Percentiles rank a stretch among this genome's conserved stretches.
phyloP scores from a whole-genome alignment of 495 filamentous ascomycete species.

The Chaetomium tenue region DNA sequence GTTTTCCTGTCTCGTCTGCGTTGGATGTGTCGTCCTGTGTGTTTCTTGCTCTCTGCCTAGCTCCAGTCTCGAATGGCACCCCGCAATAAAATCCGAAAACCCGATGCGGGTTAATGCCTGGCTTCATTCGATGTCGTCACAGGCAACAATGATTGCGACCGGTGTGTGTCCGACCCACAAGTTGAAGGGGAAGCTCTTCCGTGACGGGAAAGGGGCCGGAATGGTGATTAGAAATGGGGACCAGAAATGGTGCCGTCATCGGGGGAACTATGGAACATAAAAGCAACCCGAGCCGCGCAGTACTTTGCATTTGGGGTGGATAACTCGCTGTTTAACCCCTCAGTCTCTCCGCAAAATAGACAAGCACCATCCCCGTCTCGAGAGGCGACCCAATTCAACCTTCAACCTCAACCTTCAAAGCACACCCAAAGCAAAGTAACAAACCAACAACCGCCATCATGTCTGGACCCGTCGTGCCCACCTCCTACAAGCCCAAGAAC shows the following conservation, averaged over 20 bases:
- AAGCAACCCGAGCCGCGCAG: neutral
- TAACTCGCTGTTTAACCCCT: too few species aligned
- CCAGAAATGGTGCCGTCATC: too few species aligned
- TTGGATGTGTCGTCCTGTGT: too few species aligned
- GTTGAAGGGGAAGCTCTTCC: slow-evolving; percentile 17
- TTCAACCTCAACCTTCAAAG: neutral
- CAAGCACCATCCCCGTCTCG: neutral
- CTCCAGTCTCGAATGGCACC: neutral
- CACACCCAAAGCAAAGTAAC: slow-evolving; percentile 17
- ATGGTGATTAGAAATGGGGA: too few species aligned
- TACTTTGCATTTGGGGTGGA: too few species aligned
- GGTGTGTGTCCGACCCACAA: slow-evolving; percentile 13
- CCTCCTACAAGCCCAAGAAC: slow-evolving; percentile 49
- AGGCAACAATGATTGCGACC: slow-evolving; percentile 23
- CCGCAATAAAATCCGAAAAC: slow-evolving; percentile 15
- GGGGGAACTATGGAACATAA: too few species aligned
- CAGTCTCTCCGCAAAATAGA: too few species aligned
- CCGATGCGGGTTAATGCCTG: slow-evolving; percentile 12
- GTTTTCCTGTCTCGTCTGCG: too few species aligned
- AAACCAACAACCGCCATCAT: slow-evolving; percentile 18
- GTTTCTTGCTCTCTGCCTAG: neutral
- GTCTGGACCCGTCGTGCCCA: slow-evolving; percentile 35
- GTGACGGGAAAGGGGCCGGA: too few species aligned
- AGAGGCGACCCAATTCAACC: too few species aligned
- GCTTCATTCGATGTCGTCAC: slow-evolving; percentile 36